Base-by-base conservation (phyloP, 2,329 filamentous ascomycete genomes). In the Venturiaceae sp. region DNA sequence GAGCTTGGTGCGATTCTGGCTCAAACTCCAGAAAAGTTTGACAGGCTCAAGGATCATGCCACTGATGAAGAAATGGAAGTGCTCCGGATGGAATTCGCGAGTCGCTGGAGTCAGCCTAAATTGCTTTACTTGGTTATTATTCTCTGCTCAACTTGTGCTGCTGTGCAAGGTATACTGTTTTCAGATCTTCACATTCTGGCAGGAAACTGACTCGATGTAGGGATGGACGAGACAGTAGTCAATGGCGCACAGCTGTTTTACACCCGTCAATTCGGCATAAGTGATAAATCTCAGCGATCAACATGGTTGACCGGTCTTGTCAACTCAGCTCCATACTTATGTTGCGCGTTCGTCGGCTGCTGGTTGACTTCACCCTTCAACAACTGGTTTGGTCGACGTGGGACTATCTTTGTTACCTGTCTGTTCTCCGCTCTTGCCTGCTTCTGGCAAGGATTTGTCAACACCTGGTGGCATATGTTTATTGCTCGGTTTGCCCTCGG, bases 291-390 rank as follows among this genome's bases (percentile, higher is more conserved):
- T n/a, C 30, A 1, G 5, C 36, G 26, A n/a, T 19, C 60, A 23
- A 23, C 30, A 6, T 60, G 46, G 50, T 5, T 60, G 13, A 33
- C 46, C 8, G 60, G 60, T 7, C 26, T 60, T 11, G 32, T 61
- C 52, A 60, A 60, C 60, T 60, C 62, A 26, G 50, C 79, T 0
- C 82, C 82, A 0, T 85, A 86, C 63, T 77, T 89, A 23, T 83
- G 83, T 71, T 89, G 83, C 63, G 84, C 85, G 3, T 71, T 88
- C 46, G 69, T 86, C 53, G 85, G 86, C 21, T 90, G 86, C 70
- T 90, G 87, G 87, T 74, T 86, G 52, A 89, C 85, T 0, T 83
- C 85, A 37, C 87, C 87, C 1, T 79, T 90, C 69, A 90, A 90
- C 71, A 81, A 83, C 58, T 74, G 67, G 61, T 85, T 90, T 62